These are phyloP conservation scores for Puccinia triticina DNA, from an alignment of 1,284 basidiomycete species.

Conservation along the genomic window DNA sequence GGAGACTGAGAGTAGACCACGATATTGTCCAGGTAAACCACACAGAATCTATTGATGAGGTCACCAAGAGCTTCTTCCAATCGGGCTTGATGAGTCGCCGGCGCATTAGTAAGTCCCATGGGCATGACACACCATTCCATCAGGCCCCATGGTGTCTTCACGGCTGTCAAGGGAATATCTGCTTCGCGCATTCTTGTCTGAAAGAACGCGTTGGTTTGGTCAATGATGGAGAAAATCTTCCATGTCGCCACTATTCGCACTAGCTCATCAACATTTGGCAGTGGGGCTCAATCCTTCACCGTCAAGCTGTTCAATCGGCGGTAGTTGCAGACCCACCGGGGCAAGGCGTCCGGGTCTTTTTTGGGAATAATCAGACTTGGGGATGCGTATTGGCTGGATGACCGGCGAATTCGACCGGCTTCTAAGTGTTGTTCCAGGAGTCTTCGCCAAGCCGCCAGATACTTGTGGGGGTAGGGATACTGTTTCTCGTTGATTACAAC, in stretches of 20 bases:
- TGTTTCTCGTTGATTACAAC: background rate
- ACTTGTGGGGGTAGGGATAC: constrained; percentile 21
- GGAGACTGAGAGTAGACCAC: background rate
- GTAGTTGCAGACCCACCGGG: too few species aligned
- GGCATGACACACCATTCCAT: too few species aligned
- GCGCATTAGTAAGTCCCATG: constrained; percentile 62
- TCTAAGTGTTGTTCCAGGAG: constrained; percentile 8
- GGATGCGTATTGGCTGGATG: too few species aligned
- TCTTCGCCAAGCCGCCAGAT: background rate
- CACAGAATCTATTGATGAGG: background rate
- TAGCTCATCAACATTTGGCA: constrained; percentile 26
- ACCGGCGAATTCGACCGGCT: background rate
- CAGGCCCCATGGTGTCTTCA: too few species aligned
- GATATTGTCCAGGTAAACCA: constrained; percentile 19
- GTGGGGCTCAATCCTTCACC: background rate
- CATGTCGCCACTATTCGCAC: background rate
- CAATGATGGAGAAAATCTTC: constrained; percentile 61
- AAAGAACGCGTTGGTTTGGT: constrained; percentile 64
- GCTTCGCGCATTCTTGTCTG: constrained; percentile 62
- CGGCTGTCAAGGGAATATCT: too few species aligned
- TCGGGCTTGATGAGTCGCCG: constrained; percentile 58
- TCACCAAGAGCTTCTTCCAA: constrained; percentile 52
- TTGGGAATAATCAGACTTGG: too few species aligned
- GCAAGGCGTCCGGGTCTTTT: too few species aligned
- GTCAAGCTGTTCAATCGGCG: background rate